Evolutionary conservation across 2,329 filamentous ascomycete species (phyloP).

Genomic region (Phialocephala subalpina): DNA sequence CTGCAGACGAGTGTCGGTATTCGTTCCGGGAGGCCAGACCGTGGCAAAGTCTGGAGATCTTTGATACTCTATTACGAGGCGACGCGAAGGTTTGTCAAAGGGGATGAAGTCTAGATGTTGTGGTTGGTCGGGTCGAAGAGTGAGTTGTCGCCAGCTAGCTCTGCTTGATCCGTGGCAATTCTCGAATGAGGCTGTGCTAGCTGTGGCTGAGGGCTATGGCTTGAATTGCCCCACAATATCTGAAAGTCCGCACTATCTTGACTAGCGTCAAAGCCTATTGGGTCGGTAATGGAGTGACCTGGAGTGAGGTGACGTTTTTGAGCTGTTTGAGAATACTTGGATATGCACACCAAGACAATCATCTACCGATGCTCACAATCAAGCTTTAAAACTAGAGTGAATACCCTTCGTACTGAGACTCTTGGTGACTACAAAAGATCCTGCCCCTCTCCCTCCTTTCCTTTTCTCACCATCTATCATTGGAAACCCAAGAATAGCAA

Average conservation of each 20-base stretch:
- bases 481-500: slow-evolving; percentile 28
- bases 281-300: background rate
- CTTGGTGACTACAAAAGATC: slow-evolving; percentile 5
- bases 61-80: slow-evolving; percentile 8
- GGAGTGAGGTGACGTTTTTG: background rate
- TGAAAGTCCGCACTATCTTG: background rate
- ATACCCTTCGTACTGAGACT: background rate
- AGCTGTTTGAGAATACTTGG: background rate
- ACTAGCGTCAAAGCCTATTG: background rate
- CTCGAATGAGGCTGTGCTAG: background rate
- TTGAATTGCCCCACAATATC: no score
- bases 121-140: slow-evolving; percentile 17
- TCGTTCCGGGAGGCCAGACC: slow-evolving; percentile 16
- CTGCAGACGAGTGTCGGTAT: slow-evolving; percentile 23
- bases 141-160: slow-evolving; percentile 1
- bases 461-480: background rate
- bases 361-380: slow-evolving; percentile 4
- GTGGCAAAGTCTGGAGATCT: slow-evolving; percentile 21
- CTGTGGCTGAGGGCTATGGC: background rate
- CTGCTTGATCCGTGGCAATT: background rate
- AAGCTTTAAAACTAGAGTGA: slow-evolving; percentile 8
- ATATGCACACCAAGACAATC: slow-evolving; percentile 2
- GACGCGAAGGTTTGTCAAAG: slow-evolving; percentile 9
- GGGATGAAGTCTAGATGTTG: background rate
- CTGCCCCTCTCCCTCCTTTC: background rate